Evolutionary conservation across 2,329 filamentous ascomycete genomes (phyloP).

Genomic region (Curvularia sp.): DNA sequence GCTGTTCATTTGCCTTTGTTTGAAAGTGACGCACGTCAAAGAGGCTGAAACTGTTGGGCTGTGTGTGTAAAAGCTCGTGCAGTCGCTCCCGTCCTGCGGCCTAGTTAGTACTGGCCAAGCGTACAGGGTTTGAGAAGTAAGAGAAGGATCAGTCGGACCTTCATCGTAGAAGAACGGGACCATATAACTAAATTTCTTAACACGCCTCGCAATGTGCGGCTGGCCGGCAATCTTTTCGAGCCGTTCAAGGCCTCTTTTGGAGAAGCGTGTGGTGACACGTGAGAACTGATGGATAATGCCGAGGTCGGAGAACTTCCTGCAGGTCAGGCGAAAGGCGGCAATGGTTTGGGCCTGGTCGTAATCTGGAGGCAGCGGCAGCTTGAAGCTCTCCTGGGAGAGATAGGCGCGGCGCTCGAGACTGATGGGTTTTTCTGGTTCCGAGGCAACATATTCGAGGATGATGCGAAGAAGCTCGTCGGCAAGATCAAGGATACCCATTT

Average conservation of each 20-base stretch:
- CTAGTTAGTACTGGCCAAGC: constrained; percentile 26
- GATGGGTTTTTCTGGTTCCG: constrained; percentile 59
- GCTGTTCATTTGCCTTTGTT: constrained; percentile 59
- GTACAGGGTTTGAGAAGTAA: constrained; percentile 3
- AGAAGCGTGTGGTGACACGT: constrained; percentile 60
- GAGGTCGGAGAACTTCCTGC: constrained; percentile 49
- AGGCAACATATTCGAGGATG: constrained; percentile 60
- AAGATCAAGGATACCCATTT: constrained; percentile 50
- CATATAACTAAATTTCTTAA: constrained; percentile 67
- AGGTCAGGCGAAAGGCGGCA: constrained; percentile 55
- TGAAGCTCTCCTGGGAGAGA: constrained; percentile 61
- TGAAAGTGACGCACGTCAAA: constrained; percentile 53
- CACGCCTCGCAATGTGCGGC: constrained; percentile 59
- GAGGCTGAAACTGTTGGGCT: constrained; percentile 45
- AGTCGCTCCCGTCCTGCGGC: constrained; percentile 50
- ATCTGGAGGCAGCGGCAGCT: constrained; percentile 51
- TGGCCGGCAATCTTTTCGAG: constrained; percentile 59
- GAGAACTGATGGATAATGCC: constrained; percentile 61
- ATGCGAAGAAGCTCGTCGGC: constrained; percentile 60
- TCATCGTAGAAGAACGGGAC: constrained; percentile 65
- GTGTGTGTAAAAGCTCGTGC: constrained; percentile 49
- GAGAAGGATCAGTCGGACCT: constrained; percentile 45
- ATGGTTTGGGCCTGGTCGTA: constrained; percentile 55
- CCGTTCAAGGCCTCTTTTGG: constrained; percentile 56
- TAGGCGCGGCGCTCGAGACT: constrained; percentile 59